Percentiles rank a stretch among this genome's conserved stretches.
Evolutionary conservation across 768 basidiomycete species (phyloP).

Genomic region (Agrocybe chaxingu): DNA sequence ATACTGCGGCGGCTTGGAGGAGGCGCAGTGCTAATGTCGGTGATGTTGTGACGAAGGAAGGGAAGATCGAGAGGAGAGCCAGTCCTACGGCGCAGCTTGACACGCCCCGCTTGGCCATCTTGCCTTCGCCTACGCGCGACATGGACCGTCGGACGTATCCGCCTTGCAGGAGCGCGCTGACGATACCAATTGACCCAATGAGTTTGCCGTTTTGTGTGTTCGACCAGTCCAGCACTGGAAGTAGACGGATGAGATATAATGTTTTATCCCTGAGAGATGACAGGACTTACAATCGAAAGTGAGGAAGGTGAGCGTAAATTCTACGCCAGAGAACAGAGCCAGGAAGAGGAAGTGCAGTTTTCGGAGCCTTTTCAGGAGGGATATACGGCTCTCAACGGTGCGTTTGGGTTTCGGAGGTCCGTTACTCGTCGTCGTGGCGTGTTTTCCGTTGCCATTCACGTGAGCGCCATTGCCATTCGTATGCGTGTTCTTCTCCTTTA

Average conservation of each 20-base stretch:
- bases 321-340: constrained; percentile 89
- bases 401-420: constrained; percentile 26
- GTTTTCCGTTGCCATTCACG: constrained; percentile 16
- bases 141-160: constrained; percentile 88
- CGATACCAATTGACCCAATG: constrained; percentile 84
- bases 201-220: constrained; percentile 86
- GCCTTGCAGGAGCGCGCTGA: constrained; percentile 89
- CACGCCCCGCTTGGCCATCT: constrained; percentile 82
- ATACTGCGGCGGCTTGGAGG: constrained; percentile 70
- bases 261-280: neutral
- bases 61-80: constrained; percentile 67
- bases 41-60: constrained; percentile 44
- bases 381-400: constrained; percentile 48
- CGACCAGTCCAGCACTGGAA: constrained; percentile 80
- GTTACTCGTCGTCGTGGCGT: constrained; percentile 13
- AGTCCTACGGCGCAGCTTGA: constrained; percentile 70
- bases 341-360: constrained; percentile 82
- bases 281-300: constrained; percentile 75
- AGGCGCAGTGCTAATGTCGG: constrained; percentile 46
- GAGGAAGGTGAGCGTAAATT: constrained; percentile 95
- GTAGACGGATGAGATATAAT: neutral
- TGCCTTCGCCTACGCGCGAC: constrained; percentile 71
- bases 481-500: constrained; percentile 17
- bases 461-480: constrained; percentile 14
- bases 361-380: constrained; percentile 56